Evolutionary conservation across 2,329 filamentous ascomycete genomes (phyloP).

Genomic region (Alternaria triticina): DNA sequence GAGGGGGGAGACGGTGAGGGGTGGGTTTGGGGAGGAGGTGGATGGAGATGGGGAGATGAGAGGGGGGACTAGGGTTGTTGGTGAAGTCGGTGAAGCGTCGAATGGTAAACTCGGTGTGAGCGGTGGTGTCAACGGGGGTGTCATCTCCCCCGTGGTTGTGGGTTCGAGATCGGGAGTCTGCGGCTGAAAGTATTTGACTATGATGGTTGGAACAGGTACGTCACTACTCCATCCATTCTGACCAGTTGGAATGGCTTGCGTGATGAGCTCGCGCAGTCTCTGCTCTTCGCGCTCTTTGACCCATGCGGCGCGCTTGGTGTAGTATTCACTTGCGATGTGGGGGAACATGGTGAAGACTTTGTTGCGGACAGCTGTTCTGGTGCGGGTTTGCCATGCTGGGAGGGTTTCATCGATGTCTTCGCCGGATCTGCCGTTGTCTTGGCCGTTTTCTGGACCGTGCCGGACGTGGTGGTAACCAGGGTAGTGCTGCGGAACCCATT

Average conservation of each 20-base stretch:
- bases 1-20: constrained; percentile 14
- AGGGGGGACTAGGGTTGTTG: constrained; percentile 6
- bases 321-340: constrained; percentile 19
- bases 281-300: constrained; percentile 27
- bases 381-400: constrained; percentile 25
- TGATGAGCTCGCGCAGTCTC: constrained; percentile 21
- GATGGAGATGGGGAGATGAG: constrained; percentile 10
- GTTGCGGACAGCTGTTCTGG: constrained; percentile 18
- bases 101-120: not conserved
- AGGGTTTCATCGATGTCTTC: not conserved
- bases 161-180: not conserved
- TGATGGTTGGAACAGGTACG: constrained; percentile 12
- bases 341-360: constrained; percentile 35
- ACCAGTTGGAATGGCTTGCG: constrained; percentile 22
- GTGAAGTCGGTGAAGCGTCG: constrained; percentile 15
- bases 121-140: not conserved
- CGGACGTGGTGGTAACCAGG: constrained; percentile 9
- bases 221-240: constrained; percentile 19
- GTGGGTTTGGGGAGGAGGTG: not conserved
- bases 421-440: not conserved
- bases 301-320: constrained; percentile 22
- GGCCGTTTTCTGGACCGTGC: not conserved
- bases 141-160: not conserved
- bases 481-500: constrained; percentile 30
- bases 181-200: not conserved